Conservation (phyloP, 2,329 filamentous ascomycete species). For the Monosporascus ibericus region DNA sequence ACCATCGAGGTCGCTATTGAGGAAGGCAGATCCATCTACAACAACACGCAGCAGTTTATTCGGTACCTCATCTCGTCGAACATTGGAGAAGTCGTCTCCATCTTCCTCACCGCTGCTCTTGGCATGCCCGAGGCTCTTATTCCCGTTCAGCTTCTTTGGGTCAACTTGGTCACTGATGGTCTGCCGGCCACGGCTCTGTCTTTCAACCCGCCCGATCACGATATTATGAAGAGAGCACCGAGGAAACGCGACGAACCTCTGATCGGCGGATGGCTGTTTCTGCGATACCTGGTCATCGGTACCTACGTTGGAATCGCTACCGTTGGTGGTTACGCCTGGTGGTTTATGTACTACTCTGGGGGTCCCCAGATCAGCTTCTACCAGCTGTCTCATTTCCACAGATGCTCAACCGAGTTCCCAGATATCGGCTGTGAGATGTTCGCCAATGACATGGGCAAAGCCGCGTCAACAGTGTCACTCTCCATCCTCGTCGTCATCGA, state of each 20-base stretch:
- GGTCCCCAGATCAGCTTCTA: slow-evolving; percentile 89
- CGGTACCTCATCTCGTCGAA: slow-evolving; percentile 98
- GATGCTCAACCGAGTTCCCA: slow-evolving; percentile 77
- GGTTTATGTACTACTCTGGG: slow-evolving; percentile 92
- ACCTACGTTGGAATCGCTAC: slow-evolving; percentile 92
- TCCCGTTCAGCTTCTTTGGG: slow-evolving; percentile 95
- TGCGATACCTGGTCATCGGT: slow-evolving; percentile 94
- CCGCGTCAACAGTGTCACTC: slow-evolving; percentile 87
- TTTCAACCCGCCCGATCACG: slow-evolving; percentile 97
- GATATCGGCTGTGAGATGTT: slow-evolving; percentile 94
- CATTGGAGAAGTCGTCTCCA: slow-evolving; percentile 97
- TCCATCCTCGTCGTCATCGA: slow-evolving; percentile 94
- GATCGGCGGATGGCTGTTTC: slow-evolving; percentile 93
- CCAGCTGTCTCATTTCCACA: slow-evolving; percentile 89
- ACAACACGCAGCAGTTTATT: slow-evolving; percentile 99
- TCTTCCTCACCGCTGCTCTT: slow-evolving; percentile 92
- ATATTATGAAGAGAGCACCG: slow-evolving; percentile 91
- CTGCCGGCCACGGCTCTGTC: slow-evolving; percentile 92
- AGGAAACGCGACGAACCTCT: slow-evolving; percentile 89
- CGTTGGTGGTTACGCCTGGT: slow-evolving; percentile 98
- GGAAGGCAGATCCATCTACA: slow-evolving; percentile 96
- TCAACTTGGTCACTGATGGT: slow-evolving; percentile 96
- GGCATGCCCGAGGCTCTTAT: slow-evolving; percentile 98
- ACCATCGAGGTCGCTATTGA: slow-evolving; percentile 95
- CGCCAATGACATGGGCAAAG: slow-evolving; percentile 74